Conservation (phyloP, 768 basidiomycete species). For the Xanthoconium stramineum region DNA sequence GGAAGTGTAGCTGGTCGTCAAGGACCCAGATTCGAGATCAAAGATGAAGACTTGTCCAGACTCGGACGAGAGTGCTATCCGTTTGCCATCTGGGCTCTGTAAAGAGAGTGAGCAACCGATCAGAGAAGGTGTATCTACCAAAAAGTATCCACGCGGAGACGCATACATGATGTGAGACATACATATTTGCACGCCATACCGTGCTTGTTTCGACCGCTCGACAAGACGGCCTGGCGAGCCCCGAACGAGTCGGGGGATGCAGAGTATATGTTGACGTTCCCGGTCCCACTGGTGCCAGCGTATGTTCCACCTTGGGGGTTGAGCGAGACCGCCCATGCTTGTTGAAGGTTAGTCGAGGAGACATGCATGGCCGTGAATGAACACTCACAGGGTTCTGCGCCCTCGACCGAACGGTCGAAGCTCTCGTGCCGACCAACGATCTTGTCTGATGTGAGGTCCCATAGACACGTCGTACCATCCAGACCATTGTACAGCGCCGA, state of each 20-base stretch:
- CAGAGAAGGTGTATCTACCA: neutral
- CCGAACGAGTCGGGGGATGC: constrained; percentile 67
- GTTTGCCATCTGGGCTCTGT: constrained; percentile 86
- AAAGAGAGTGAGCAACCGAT: neutral
- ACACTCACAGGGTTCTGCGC: constrained; percentile 65
- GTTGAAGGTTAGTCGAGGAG: neutral
- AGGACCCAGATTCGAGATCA: constrained; percentile 65
- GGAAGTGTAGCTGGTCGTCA: constrained; percentile 72
- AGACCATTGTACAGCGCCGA: constrained; percentile 75
- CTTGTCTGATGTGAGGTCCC: constrained; percentile 64
- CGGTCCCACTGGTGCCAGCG: constrained; percentile 68
- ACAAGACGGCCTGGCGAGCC: constrained; percentile 50
- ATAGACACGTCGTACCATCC: constrained; percentile 77
- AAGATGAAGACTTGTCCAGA: constrained; percentile 87
- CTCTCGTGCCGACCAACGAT: constrained; percentile 70
- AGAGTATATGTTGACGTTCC: constrained; percentile 73
- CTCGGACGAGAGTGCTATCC: constrained; percentile 79
- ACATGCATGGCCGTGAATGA: neutral
- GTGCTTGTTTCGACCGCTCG: constrained; percentile 71
- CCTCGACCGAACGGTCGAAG: constrained; percentile 54
- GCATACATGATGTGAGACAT: constrained; percentile 26
- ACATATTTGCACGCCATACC: constrained; percentile 75
- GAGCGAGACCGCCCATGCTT: constrained; percentile 84
- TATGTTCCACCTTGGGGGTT: constrained; percentile 73
- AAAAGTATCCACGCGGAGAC: neutral